These are phyloP conservation scores for Gastrodia elata DNA, from an alignment of 106 monocot species.

Conservation along the genomic window DNA sequence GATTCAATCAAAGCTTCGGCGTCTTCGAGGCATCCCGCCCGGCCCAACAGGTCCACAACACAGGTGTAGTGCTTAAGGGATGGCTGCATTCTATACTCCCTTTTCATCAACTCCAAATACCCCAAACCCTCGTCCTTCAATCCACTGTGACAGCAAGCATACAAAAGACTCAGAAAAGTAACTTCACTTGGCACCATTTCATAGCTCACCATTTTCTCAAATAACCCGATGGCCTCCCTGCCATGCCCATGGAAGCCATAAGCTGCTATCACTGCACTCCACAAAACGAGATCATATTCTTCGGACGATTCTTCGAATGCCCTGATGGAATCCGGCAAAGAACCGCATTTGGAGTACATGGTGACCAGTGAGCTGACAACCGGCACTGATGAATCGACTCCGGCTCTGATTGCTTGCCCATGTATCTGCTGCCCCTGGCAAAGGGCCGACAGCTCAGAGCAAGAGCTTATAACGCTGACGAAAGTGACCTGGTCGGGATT, in stretches of 20 bases:
- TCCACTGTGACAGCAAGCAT: conserved; percentile 71
- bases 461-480: conserved; percentile 44
- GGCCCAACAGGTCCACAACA: conserved; percentile 67
- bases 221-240: conserved; percentile 33
- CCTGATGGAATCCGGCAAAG: conserved; percentile 24
- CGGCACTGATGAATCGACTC: conserved; percentile 27
- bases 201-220: conserved; percentile 39
- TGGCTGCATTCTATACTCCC: conserved; percentile 31
- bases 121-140: conserved; percentile 49
- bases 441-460: conserved; percentile 60
- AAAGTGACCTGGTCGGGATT: conserved; percentile 47
- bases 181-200: conserved; percentile 56
- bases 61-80: conserved; percentile 71
- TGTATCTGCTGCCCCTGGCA: conserved; percentile 61
- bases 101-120: conserved; percentile 42
- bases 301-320: conserved; percentile 26
- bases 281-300: conserved; percentile 35
- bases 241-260: conserved; percentile 79
- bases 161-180: conserved; percentile 61
- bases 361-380: conserved; percentile 55
- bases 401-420: conserved; percentile 38
- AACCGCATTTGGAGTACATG: conserved; percentile 84
- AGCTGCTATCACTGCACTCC: conserved; percentile 62
- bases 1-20: conserved; percentile 53
- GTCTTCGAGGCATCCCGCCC: conserved; percentile 44